Percentiles rank a stretch among this genome's conserved stretches.
These are phyloP conservation scores for Daldinia grandis DNA, from an alignment of 495 filamentous ascomycete species.

Conservation along the genomic window DNA sequence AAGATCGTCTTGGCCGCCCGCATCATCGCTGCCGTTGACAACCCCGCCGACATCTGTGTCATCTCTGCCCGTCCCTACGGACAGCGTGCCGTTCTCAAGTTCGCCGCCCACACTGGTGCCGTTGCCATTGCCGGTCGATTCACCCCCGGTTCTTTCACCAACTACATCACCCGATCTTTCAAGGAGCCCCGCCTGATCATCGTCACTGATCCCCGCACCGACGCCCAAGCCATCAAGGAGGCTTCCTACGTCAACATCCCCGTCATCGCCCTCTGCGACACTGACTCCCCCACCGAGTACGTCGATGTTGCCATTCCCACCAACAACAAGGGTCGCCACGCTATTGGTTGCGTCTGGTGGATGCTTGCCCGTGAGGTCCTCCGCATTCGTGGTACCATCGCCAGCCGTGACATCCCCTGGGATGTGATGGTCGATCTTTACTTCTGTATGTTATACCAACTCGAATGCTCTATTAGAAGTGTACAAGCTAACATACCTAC, in stretches of 20 bases:
- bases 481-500: conserved; percentile 34
- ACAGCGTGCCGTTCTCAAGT: conserved; percentile 99
- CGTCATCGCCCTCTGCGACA: conserved; percentile 98
- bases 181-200: conserved; percentile 99
- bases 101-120: conserved; percentile 95
- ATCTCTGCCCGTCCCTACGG: conserved; percentile 99
- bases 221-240: conserved; percentile 99
- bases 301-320: conserved; percentile 99
- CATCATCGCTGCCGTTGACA: conserved; percentile 98
- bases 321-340: conserved; percentile 99
- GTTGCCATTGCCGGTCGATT: conserved; percentile 98
- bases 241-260: conserved; percentile 99
- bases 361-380: conserved; percentile 99
- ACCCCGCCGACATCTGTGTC: conserved; percentile 98
- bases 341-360: conserved; percentile 99
- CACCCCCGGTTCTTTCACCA: conserved; percentile 99
- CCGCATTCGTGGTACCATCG: conserved; percentile 94
- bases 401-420: conserved; percentile 93
- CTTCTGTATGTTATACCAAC: conserved; percentile 72
- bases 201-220: conserved; percentile 99
- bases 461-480: background rate
- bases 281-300: conserved; percentile 99
- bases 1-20: conserved; percentile 98
- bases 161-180: conserved; percentile 99
- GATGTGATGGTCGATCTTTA: conserved; percentile 99